These are phyloP conservation scores for Trypanosoma melophagium DNA, from an alignment of 208 protist genomes.

Conservation along the genomic window DNA sequence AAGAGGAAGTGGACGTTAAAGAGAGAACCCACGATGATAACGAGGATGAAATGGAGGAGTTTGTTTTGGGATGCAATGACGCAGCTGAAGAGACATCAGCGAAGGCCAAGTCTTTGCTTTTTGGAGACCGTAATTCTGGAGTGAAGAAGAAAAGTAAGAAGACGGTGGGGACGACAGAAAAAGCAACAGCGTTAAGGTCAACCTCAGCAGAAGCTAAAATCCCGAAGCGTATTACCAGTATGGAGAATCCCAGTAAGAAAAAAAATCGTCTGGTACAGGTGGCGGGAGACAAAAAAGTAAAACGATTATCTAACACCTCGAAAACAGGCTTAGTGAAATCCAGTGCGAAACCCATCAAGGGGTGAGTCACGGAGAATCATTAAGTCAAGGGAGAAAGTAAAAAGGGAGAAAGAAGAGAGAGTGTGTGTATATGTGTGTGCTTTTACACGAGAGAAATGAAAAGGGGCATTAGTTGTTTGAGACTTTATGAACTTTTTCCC, in stretches of 20 bases:
- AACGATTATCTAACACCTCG: slow-evolving; percentile 8
- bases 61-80: slow-evolving; percentile 62
- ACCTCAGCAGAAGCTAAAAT: background rate
- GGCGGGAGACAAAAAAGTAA: slow-evolving; percentile 17
- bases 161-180: background rate
- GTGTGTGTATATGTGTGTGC: background rate
- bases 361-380: slow-evolving; percentile 11
- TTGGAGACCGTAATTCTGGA: background rate
- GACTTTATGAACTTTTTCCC: no score
- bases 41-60: slow-evolving; percentile 56
- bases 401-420: background rate
- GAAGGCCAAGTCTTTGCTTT: slow-evolving; percentile 13
- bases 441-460: no score
- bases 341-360: slow-evolving; percentile 6
- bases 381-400: background rate
- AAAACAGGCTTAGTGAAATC: slow-evolving; percentile 19
- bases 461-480: no score
- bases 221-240: slow-evolving; percentile 23
- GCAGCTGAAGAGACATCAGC: slow-evolving; percentile 23
- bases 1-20: slow-evolving; percentile 23
- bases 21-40: slow-evolving; percentile 12
- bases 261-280: slow-evolving; percentile 23
- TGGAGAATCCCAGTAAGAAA: slow-evolving; percentile 24
- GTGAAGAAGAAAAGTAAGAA: slow-evolving; percentile 14
- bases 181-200: background rate